These are phyloP conservation scores for Polychytrium aggregatum DNA, from an alignment of 192 early-diverging fungal genomes.

Conservation along the genomic window DNA sequence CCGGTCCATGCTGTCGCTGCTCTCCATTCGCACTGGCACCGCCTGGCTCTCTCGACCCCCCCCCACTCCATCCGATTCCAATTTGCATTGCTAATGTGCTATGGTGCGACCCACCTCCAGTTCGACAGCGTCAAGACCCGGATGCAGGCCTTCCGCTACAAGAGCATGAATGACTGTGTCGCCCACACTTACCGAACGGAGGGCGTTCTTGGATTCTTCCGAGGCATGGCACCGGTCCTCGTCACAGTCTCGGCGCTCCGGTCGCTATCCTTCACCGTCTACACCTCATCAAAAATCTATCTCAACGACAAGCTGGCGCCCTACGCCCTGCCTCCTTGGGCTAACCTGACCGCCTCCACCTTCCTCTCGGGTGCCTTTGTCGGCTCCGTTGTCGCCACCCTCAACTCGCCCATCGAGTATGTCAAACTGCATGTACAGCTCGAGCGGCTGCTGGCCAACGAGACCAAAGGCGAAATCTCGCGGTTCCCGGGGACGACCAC, in stretches of 20 bases:
- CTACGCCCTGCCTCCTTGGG: conserved; percentile 1
- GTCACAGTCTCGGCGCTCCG: conserved; percentile 77
- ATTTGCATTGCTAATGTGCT: too few species aligned
- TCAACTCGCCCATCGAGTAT: conserved; percentile 43
- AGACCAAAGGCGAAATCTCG: background rate
- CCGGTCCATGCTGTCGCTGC: background rate
- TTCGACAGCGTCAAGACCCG: conserved; percentile 95
- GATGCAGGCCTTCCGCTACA: conserved; percentile 89
- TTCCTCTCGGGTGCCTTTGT: conserved; percentile 20
- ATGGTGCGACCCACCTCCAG: conserved; percentile 2
- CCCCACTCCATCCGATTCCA: background rate
- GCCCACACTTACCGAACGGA: conserved; percentile 65
- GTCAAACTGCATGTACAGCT: conserved; percentile 33
- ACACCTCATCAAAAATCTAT: conserved; percentile 57
- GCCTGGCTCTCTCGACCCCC: background rate
- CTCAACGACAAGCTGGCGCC: conserved; percentile 18
- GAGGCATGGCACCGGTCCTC: conserved; percentile 74
- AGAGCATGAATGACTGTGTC: conserved; percentile 65
- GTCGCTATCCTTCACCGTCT: conserved; percentile 83
- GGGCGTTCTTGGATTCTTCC: conserved; percentile 74
- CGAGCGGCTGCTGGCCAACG: conserved; percentile 10
- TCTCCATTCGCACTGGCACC: background rate
- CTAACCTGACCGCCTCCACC: conserved; percentile 3
- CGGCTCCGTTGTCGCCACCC: conserved; percentile 26
- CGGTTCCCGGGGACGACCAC: too few species aligned